Conservation (phyloP, 805 yeast genomes). For the Wickerhamomyces tratensis region DNA sequence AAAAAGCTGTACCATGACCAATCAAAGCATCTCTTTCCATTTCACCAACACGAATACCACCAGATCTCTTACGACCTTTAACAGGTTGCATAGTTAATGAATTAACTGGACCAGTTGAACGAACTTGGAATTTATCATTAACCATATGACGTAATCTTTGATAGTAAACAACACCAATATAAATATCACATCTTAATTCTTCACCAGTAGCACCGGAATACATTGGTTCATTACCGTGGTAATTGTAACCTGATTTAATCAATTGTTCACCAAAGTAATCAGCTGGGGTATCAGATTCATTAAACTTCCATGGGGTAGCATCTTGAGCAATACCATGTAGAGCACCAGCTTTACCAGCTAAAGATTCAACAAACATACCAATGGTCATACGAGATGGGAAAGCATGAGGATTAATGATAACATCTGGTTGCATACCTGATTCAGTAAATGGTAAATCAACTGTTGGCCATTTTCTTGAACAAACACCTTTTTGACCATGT, state of each 20-base stretch:
- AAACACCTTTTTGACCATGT: constrained; percentile 98
- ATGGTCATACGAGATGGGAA: constrained; percentile 99
- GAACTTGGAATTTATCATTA: constrained; percentile 97
- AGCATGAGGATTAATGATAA: constrained; percentile 97
- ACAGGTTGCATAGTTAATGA: constrained; percentile 97
- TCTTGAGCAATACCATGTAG: constrained; percentile 84
- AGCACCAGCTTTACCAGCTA: constrained; percentile 99
- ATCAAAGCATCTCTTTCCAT: constrained; percentile 99
- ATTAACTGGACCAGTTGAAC: constrained; percentile 98
- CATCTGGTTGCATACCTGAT: constrained; percentile 94
- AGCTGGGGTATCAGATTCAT: constrained; percentile 90
- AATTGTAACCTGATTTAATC: constrained; percentile 84
- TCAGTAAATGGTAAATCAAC: constrained; percentile 96
- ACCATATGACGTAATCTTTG: constrained; percentile 99
- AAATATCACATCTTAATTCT: constrained; percentile 91
- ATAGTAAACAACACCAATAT: constrained; percentile 97
- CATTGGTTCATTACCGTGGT: constrained; percentile 95
- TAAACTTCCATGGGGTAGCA: constrained; percentile 97
- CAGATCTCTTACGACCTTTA: constrained; percentile 98
- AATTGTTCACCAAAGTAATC: constrained; percentile 95
- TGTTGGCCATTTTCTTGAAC: constrained; percentile 97
- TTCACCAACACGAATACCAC: constrained; percentile 97
- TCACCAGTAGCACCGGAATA: constrained; percentile 98
- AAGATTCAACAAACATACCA: constrained; percentile 97
- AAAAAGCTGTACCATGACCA: constrained; percentile 97